A percentile compares a stretch with the other conserved stretches of the same genome.
phyloP scores from a whole-genome alignment of 306 rosid species.

The Begonia fuchsioides region DNA sequence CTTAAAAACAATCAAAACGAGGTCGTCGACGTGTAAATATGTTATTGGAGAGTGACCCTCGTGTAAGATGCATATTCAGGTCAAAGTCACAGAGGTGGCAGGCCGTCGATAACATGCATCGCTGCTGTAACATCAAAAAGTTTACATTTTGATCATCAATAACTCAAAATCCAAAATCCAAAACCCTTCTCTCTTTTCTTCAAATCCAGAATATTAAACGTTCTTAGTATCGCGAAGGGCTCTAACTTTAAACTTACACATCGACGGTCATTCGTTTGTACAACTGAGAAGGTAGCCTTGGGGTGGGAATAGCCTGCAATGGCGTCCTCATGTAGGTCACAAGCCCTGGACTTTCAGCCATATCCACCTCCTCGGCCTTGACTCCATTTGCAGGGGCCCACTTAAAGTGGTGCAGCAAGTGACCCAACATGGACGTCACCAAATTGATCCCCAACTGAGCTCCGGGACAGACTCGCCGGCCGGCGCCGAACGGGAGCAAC shows the following conservation, averaged over 20 bases:
- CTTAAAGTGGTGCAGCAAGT: conserved; percentile 60
- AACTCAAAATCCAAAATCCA: no score
- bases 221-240: no score
- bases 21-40: no score
- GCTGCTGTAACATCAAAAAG: no score
- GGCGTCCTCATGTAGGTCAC: conserved; percentile 75
- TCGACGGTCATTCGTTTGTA: conserved; percentile 47
- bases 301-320: conserved; percentile 47
- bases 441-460: conserved; percentile 74
- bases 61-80: no score
- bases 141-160: no score
- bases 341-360: conserved; percentile 66
- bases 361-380: conserved; percentile 52
- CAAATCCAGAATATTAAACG: no score
- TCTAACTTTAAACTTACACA: conserved; percentile 17
- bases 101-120: no score
- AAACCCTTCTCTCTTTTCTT: no score
- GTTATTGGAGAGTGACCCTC: no score
- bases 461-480: conserved; percentile 77
- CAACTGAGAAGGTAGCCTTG: conserved; percentile 53
- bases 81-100: no score
- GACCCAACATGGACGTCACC: conserved; percentile 79
- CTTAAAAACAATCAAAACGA: no score
- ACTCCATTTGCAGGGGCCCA: conserved; percentile 44
- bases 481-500: conserved; percentile 72